Conservation (phyloP, 2,329 filamentous ascomycete species). For the Alternaria triticina region DNA sequence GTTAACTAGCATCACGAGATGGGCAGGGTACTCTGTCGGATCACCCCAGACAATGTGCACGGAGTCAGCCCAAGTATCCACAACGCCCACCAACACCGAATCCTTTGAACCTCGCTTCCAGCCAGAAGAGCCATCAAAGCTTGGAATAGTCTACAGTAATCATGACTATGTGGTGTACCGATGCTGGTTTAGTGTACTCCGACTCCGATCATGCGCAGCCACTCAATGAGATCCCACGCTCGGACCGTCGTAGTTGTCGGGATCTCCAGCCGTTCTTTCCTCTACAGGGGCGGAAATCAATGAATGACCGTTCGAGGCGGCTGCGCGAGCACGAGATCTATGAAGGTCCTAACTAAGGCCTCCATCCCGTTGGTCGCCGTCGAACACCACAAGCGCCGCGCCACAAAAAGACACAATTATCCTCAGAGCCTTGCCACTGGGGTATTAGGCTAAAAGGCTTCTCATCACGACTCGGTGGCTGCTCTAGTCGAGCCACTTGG, state of each 20-base stretch:
- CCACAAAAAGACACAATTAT: slow-evolving; percentile 1
- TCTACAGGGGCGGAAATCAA: neutral
- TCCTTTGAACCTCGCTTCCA: neutral
- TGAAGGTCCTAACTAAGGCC: slow-evolving; percentile 3
- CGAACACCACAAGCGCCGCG: slow-evolving; percentile 7
- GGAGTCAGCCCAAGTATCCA: neutral
- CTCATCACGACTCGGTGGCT: slow-evolving; percentile 6
- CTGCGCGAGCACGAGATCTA: neutral
- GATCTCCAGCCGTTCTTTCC: slow-evolving; percentile 4
- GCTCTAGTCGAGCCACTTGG: neutral
- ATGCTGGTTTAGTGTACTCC: neutral
- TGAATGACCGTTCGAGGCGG: slow-evolving; percentile 1
- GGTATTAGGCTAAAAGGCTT: slow-evolving; percentile 18
- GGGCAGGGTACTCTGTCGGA: neutral
- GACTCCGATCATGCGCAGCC: slow-evolving; percentile 1
- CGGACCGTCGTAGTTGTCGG: neutral
- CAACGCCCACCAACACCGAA: neutral
- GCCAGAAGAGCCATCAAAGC: neutral
- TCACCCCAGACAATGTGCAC: neutral
- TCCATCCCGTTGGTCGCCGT: slow-evolving; percentile 8
- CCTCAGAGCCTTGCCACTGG: slow-evolving; percentile 9
- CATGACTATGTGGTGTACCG: neutral
- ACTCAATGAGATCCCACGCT: neutral
- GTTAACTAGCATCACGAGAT: slow-evolving; percentile 4
- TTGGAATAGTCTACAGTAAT: neutral